Percentiles rank a stretch among this genome's conserved stretches.
These are phyloP conservation scores for Alternaria atra DNA, from an alignment of 2,329 filamentous ascomycete species.

Conservation along the genomic window DNA sequence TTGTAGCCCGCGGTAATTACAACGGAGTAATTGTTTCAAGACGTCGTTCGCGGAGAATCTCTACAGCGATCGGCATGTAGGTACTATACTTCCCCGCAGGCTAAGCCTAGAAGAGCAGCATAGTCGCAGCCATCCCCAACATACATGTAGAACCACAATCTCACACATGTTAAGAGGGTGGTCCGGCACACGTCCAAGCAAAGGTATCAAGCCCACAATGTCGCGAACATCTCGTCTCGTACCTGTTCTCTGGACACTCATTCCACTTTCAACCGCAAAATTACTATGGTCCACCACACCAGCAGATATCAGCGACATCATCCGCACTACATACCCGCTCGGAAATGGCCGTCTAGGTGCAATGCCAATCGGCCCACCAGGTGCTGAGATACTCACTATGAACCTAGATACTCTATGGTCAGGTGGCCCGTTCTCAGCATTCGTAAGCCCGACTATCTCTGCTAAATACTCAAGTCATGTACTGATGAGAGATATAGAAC, in stretches of 20 bases:
- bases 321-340: constrained; percentile 53
- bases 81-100: constrained; percentile 12
- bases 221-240: neutral
- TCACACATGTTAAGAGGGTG: neutral
- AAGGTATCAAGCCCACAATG: neutral
- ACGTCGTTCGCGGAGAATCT: constrained; percentile 13
- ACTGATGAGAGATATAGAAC: constrained; percentile 31
- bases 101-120: neutral
- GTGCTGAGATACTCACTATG: constrained; percentile 55
- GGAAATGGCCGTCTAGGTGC: constrained; percentile 61
- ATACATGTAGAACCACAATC: neutral
- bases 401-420: constrained; percentile 63
- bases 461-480: neutral
- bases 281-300: constrained; percentile 30
- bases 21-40: neutral
- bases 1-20: too few species aligned
- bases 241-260: neutral
- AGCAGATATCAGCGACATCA: constrained; percentile 31
- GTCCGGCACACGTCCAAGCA: fast-evolving
- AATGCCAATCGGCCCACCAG: constrained; percentile 56
- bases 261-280: constrained; percentile 19
- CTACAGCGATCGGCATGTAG: constrained; percentile 5
- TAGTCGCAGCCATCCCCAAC: neutral
- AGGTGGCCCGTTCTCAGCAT: constrained; percentile 59
- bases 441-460: constrained; percentile 35